Percentiles rank a stretch among this genome's conserved stretches.
These are phyloP conservation scores for Tetrapyrgos nigripes DNA, from an alignment of 1,284 basidiomycete species.

Conservation along the genomic window DNA sequence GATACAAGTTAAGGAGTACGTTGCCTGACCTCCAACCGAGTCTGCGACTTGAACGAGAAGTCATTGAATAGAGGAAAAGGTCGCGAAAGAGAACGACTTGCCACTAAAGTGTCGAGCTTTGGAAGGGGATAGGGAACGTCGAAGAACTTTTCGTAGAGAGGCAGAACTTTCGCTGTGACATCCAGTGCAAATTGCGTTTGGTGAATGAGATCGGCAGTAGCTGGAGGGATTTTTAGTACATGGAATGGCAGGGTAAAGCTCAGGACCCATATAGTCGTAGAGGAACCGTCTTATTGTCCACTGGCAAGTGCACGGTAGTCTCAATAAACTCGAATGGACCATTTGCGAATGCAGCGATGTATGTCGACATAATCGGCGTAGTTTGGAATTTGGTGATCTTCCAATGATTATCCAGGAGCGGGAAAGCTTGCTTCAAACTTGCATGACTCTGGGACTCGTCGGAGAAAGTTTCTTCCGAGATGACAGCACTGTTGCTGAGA, in stretches of 20 bases:
- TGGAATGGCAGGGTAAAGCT: not conserved
- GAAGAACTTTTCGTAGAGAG: slow-evolving; percentile 94
- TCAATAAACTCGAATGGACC: slow-evolving; percentile 72
- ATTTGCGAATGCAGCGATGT: slow-evolving; percentile 83
- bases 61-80: slow-evolving; percentile 10
- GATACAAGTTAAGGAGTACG: not conserved
- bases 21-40: slow-evolving; percentile 82
- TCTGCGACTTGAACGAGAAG: slow-evolving; percentile 70
- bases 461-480: slow-evolving; percentile 41
- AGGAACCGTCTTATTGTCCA: slow-evolving; percentile 70
- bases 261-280: slow-evolving; percentile 69
- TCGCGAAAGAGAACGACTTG: slow-evolving; percentile 40
- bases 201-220: slow-evolving; percentile 84
- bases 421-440: slow-evolving; percentile 34
- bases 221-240: slow-evolving; percentile 39
- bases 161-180: slow-evolving; percentile 86
- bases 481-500: slow-evolving; percentile 76
- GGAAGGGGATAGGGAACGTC: slow-evolving; percentile 92
- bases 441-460: slow-evolving; percentile 31
- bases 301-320: slow-evolving; percentile 69
- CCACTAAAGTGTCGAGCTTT: slow-evolving; percentile 91
- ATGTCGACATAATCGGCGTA: slow-evolving; percentile 78
- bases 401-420: slow-evolving; percentile 51
- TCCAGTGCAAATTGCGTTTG: slow-evolving; percentile 88
- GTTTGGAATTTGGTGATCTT: slow-evolving; percentile 70